phyloP scores from a whole-genome alignment of 148 eudicot genomes.

The Rhododendron henanense region DNA sequence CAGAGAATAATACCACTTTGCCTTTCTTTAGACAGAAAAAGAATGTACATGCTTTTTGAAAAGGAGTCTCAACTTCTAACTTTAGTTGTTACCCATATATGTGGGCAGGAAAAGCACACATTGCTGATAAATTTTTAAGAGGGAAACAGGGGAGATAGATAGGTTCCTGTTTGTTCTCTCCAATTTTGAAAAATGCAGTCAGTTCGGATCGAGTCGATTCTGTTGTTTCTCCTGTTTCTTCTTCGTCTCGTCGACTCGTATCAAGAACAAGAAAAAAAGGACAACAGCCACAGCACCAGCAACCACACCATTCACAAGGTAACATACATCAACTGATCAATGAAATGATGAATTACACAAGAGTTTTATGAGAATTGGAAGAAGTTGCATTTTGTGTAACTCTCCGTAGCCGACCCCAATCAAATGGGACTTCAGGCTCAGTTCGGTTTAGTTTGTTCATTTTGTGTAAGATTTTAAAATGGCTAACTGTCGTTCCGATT shows the following conservation, averaged over 20 bases:
- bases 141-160: neutral
- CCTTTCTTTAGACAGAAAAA: neutral
- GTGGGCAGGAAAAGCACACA: neutral
- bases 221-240: conserved; percentile 15
- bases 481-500: neutral
- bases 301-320: conserved; percentile 19
- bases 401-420: neutral
- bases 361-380: neutral
- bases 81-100: neutral
- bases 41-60: neutral
- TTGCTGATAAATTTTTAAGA: neutral
- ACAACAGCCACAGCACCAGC: neutral
- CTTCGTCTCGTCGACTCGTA: conserved; percentile 22
- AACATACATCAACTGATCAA: neutral
- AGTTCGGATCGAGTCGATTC: conserved; percentile 6
- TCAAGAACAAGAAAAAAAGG: neutral
- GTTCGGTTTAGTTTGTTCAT: neutral
- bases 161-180: conserved; percentile 5
- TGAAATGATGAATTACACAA: neutral
- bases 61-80: neutral
- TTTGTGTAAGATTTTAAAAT: neutral
- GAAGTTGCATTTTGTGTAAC: neutral
- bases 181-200: conserved; percentile 9
- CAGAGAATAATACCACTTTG: neutral
- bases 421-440: neutral